Percentiles rank a stretch among this genome's conserved stretches.
Conservation (phyloP, 352 stramenopile species). For the Ophiocytium majus region DNA sequence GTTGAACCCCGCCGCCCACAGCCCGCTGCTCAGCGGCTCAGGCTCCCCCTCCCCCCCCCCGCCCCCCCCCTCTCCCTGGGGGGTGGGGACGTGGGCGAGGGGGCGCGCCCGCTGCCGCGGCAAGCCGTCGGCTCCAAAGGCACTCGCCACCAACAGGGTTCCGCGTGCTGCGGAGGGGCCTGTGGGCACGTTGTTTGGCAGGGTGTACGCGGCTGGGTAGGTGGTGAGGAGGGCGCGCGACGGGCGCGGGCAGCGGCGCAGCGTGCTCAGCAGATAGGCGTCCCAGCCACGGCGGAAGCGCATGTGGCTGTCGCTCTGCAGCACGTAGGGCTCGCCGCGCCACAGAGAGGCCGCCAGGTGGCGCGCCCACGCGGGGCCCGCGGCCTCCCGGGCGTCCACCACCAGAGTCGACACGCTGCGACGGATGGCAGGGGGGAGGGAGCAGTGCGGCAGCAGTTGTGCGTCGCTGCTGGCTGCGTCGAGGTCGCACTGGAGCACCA, state of each 20-base stretch:
- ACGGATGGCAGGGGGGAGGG: background rate
- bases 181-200: slow-evolving; percentile 59
- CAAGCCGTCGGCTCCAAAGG: slow-evolving; percentile 63
- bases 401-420: slow-evolving; percentile 38
- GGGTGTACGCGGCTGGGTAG: slow-evolving; percentile 83
- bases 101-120: slow-evolving; percentile 62
- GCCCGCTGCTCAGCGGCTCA: slow-evolving; percentile 50
- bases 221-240: slow-evolving; percentile 84
- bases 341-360: slow-evolving; percentile 73
- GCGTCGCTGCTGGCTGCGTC: slow-evolving; percentile 61
- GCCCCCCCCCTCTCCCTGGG: too few species aligned
- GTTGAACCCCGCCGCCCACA: slow-evolving; percentile 71
- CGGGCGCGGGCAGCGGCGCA: slow-evolving; percentile 58
- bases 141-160: too few species aligned
- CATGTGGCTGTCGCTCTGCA: slow-evolving; percentile 94
- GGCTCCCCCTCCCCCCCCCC: too few species aligned
- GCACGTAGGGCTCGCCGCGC: slow-evolving; percentile 75
- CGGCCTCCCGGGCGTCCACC: slow-evolving; percentile 72
- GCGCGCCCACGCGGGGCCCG: slow-evolving; percentile 81
- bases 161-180: too few species aligned
- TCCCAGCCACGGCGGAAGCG: slow-evolving; percentile 77
- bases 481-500: slow-evolving; percentile 77
- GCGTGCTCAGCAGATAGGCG: slow-evolving; percentile 74
- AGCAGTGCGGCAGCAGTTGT: background rate
- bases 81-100: slow-evolving; percentile 45